Evolutionary conservation across 306 rosid genomes (phyloP), one percentile per base, ranked within the genome.

Genomic region (Sophora flavescens): DNA sequence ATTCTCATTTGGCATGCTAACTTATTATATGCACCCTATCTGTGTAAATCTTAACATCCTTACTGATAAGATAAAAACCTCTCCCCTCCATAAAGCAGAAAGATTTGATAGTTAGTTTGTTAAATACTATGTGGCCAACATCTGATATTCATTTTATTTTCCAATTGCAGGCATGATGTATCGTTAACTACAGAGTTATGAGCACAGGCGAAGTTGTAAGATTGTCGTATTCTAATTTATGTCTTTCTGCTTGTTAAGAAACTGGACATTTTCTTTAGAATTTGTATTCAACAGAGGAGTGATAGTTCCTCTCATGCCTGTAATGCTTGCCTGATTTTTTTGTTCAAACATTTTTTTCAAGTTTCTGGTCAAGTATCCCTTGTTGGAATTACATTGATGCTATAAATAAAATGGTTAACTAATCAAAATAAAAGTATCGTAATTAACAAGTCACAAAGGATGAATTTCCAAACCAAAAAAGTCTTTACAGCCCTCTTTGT

Each of bases 161-260:
- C 45, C 83, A 85, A 76, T 84, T 84, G 74, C 87, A 95, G 98
- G 98, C 94, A 92, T 70, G 97, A 95, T 74, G 92, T 95, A 78
- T 86, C 83, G 78, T 66, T 84, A 68, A 69, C 48, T 89, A 84
- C 82, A 88, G 93, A 87, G 75, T 86, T 69, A 26, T 84, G 57
- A 54, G 83, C 81, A 53, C 86, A 14, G 96, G 97, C 42, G 97
- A 90, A 83, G 89, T 90, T 41, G 98, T 95, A 92, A 89, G 97
- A 67, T 81, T 82, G 72, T 70, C 47, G 1, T 58, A 2, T 63
- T 30, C 16, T 13, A 39, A 41, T 75, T 16, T 33, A 2, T 9
- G 7, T 70, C 6, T 8, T 59, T 61, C 54, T 61, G 13, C 22
- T 16, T 66, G 56, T 22, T 50, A 44, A 63, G 32, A 16, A 65